phyloP scores from a whole-genome alignment of 1,284 basidiomycete species.

The Anthracocystis panici-leucophaei region DNA sequence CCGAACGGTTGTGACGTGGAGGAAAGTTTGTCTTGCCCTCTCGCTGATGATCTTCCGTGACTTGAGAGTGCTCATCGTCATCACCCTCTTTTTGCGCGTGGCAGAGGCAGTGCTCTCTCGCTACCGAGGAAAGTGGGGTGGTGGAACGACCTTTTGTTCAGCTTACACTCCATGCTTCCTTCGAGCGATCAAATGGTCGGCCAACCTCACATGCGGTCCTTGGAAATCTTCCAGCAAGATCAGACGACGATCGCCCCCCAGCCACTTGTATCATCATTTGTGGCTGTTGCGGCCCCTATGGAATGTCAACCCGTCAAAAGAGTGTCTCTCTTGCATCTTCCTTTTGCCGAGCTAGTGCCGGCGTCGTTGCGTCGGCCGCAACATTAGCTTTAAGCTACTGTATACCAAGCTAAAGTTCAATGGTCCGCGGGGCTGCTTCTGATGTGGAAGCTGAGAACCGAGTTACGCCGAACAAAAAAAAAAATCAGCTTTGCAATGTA shows the following conservation, averaged over 20 bases:
- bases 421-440: no score
- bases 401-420: no score
- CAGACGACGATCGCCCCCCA: background rate
- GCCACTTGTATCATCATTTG: no score
- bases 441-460: background rate
- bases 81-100: conserved; percentile 7
- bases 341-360: no score
- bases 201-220: no score
- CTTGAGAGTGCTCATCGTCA: background rate
- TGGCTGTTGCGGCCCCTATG: no score
- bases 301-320: background rate
- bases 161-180: background rate
- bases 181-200: background rate
- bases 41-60: background rate
- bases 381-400: no score
- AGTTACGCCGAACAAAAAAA: background rate
- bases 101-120: conserved; percentile 5
- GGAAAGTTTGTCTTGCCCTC: conserved; percentile 2
- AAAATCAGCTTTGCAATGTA: no score
- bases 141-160: background rate
- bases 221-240: conserved; percentile 4
- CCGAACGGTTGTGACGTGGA: background rate
- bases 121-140: conserved; percentile 2
- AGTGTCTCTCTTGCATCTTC: no score
- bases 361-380: no score